Evolutionary conservation across 495 filamentous ascomycete genomes (phyloP).

Genomic region (Symbiotaphrina buchneri): DNA sequence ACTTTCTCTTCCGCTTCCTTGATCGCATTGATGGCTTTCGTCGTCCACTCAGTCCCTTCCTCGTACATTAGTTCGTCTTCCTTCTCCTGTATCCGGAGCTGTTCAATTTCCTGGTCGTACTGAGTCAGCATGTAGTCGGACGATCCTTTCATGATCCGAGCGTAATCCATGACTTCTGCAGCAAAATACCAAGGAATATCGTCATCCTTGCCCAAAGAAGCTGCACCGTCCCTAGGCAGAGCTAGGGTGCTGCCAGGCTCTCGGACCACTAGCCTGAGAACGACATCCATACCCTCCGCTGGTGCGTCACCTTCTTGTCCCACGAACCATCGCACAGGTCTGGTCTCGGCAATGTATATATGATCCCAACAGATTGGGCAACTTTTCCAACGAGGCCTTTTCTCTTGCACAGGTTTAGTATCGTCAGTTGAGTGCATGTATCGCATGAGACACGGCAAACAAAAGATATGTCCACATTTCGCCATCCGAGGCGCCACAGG

Average conservation of each 20-base stretch:
- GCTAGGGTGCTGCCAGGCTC: constrained; percentile 63
- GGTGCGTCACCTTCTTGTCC: constrained; percentile 70
- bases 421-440: constrained; percentile 82
- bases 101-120: constrained; percentile 53
- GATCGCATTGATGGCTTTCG: constrained; percentile 53
- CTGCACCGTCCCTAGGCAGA: constrained; percentile 62
- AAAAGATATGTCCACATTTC: constrained; percentile 94
- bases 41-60: constrained; percentile 79
- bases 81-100: constrained; percentile 49
- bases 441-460: constrained; percentile 76
- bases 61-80: constrained; percentile 89
- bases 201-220: constrained; percentile 38
- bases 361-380: constrained; percentile 91
- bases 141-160: constrained; percentile 84
- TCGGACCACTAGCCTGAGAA: constrained; percentile 64
- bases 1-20: constrained; percentile 49
- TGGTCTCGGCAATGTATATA: constrained; percentile 70
- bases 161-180: constrained; percentile 85
- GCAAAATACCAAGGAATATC: constrained; percentile 88
- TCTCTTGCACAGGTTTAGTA: constrained; percentile 33
- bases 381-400: constrained; percentile 70
- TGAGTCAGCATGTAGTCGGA: constrained; percentile 69
- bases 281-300: constrained; percentile 68
- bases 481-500: constrained; percentile 94
- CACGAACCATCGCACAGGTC: constrained; percentile 74